Conservation (phyloP, 306 rosid genomes). For the Heteromeles arbutifolia region DNA sequence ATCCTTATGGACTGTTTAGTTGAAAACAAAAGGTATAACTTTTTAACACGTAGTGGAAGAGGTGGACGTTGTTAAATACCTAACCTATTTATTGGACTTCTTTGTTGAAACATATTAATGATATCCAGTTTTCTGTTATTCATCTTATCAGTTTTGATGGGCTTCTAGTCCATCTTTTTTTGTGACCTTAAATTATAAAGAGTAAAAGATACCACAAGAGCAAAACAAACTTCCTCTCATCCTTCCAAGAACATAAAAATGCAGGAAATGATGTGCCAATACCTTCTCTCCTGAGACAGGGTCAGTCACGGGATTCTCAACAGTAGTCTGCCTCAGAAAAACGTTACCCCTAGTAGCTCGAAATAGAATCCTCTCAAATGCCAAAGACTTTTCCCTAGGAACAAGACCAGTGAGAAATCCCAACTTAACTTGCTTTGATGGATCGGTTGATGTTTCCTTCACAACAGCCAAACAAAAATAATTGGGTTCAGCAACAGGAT, state of each 20-base stretch:
- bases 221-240: not conserved
- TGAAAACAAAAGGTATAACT: not conserved
- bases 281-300: slow-evolving; percentile 59
- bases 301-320: slow-evolving; percentile 45
- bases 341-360: slow-evolving; percentile 64
- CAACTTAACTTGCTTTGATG: slow-evolving; percentile 50
- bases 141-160: not conserved
- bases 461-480: slow-evolving; percentile 25
- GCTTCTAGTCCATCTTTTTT: not conserved
- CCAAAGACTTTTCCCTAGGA: slow-evolving; percentile 48
- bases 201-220: not conserved
- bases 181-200: not conserved
- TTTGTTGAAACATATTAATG: not conserved
- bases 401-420: slow-evolving; percentile 51
- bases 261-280: not conserved
- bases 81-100: not conserved
- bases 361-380: slow-evolving; percentile 59
- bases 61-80: not conserved
- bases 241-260: not conserved
- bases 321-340: slow-evolving; percentile 38
- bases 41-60: not conserved
- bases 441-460: slow-evolving; percentile 64
- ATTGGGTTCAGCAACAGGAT: slow-evolving; percentile 5
- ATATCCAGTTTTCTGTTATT: not conserved
- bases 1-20: not conserved